These are phyloP conservation scores for Massariosphaeria phaeospora DNA, from an alignment of 495 filamentous ascomycete species.

Conservation along the genomic window DNA sequence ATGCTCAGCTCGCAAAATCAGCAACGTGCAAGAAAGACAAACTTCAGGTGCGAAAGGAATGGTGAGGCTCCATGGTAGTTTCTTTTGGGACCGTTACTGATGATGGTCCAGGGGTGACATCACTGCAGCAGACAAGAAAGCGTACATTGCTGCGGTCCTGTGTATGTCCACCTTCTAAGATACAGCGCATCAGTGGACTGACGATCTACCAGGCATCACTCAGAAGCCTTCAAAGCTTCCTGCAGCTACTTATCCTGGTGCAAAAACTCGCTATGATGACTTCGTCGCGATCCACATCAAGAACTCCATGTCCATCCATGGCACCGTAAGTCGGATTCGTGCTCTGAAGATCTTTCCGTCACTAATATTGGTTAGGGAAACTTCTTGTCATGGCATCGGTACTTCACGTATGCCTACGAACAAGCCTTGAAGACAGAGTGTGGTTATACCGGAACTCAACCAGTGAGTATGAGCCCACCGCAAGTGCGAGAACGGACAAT, in stretches of 20 bases:
- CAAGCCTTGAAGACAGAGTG: conserved; percentile 27
- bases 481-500: not conserved
- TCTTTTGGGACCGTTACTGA: not conserved
- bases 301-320: conserved; percentile 28
- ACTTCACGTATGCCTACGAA: conserved; percentile 28
- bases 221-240: conserved; percentile 23
- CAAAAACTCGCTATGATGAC: conserved; percentile 29
- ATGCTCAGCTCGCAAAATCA: conserved; percentile 43
- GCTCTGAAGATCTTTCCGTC: not conserved
- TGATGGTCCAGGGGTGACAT: conserved; percentile 20
- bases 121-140: conserved; percentile 22
- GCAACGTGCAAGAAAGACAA: conserved; percentile 48
- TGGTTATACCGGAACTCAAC: conserved; percentile 32
- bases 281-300: conserved; percentile 32
- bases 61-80: conserved; percentile 36
- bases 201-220: conserved; percentile 2
- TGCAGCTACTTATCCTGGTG: conserved; percentile 23
- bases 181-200: not conserved
- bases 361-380: conserved; percentile 20
- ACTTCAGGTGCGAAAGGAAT: conserved; percentile 47
- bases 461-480: conserved; percentile 8
- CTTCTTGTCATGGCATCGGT: conserved; percentile 32
- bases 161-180: not conserved
- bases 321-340: conserved; percentile 15
- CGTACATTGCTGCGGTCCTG: conserved; percentile 30